Base-by-base conservation (phyloP, 305 asterid species). In the Lippia alba region DNA sequence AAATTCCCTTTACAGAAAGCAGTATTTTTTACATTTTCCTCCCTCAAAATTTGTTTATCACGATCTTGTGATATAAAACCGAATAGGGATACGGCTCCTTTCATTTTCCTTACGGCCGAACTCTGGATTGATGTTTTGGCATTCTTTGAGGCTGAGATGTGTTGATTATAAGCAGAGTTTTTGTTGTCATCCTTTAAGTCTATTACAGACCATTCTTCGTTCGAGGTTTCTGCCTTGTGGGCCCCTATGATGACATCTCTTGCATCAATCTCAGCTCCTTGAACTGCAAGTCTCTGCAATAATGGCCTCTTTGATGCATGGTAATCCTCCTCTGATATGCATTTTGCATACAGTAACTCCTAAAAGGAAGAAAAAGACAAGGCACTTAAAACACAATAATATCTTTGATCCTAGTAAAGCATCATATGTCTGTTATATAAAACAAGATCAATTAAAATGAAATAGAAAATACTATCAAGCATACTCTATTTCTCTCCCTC, bases 251-350 rank as follows among this genome's bases (percentile, higher is more conserved):
- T 75, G 58, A 92, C 88, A 69, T 84, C 89, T 69, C 83, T 83
- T 41, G 87, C 87, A 15, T 84, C 90, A 67, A 90, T 86, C 74
- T 88, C 90, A 55, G 96, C 98, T 77, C 98, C 98, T 83, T 92
- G 98, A 82, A 87, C 86, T 15, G 98, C 96, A 72, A 92, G 82
- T 56, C 96, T 85, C 80, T 88, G 98, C 61, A 92, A 72, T 57
- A 90, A 79, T 5, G 98, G 96, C 87, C 96, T 83, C 84, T 92
- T 90, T 18, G 96, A 92, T n/a, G 86, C 76, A 72, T 92, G 96
- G 51, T 92, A 90, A 82, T 90, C 98, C 41, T 88, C 92, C 39
- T 92, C 96, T 19, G 94, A 81, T 84, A 92, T 86, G 78, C 96
- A 90, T 55, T 88, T 85, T 12, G 90, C 92, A 72, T 88, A 80